Base-by-base conservation (phyloP, 2,329 filamentous ascomycete genomes). In the Aspergillus hiratsukae region DNA sequence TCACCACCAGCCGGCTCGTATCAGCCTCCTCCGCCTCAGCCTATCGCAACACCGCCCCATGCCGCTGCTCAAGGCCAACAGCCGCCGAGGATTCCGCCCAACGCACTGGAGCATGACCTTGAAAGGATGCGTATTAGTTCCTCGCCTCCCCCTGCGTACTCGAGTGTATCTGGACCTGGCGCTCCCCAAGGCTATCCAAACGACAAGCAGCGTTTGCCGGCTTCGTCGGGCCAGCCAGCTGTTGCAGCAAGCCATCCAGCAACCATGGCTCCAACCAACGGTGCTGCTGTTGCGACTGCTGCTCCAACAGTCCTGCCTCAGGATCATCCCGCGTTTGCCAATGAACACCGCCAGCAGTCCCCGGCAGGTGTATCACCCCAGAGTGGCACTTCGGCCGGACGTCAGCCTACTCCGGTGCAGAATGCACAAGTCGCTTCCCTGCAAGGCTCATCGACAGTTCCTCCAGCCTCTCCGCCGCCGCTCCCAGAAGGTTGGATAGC, bases 401-500 rank as follows among this genome's bases (percentile, higher is more conserved):
- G 21, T 23, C 21, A 14, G 21, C 43, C 43, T 11, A 25, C 5
- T 6, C 21, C 43, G 7, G 61, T 61, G 27, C 69, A 67, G 61
- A 67, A 65, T 51, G 58, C 62, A 50, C 67, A 66, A 31, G 59
- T 69, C 21, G 61, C 61, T 37, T 58, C 63, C 59, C 66, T 76
- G 40, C 71, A 76, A 28, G 69, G 72, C 7, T 71, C 77, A 46
- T 61, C 75, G 60, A 66, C 78, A 63, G 49, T 84, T 25, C 83
- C 87, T 1, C 90, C 90, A 29, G 85, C 88, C 27, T 96, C 91
- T 17, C 94, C 94, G 31, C 94, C 94, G 23, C 94, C 93, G 2
- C 81, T 99, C 17, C 94, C 94, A 5, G 94, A 99, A 76, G 94
- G 94, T 35, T 99, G 94, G 94, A 97, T 99, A 68, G 91, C 94